phyloP scores from a whole-genome alignment of 768 basidiomycete genomes.

The Hygrocybe punicea region DNA sequence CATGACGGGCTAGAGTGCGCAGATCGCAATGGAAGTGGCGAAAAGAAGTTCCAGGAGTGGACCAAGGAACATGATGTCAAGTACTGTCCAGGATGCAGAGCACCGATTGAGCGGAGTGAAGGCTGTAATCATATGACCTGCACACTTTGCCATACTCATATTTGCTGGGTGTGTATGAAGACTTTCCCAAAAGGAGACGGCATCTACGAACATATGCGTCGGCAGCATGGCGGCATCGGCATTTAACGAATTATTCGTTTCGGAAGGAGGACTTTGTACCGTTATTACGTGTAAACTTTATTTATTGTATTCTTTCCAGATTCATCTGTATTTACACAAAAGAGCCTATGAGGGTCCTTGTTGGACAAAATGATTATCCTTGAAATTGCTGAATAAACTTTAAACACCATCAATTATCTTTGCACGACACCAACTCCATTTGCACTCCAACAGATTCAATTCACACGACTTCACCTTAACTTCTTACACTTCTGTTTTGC shows the following conservation, averaged over 20 bases:
- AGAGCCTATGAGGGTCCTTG: no score
- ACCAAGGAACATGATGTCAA: conserved; percentile 61
- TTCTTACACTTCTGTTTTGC: no score
- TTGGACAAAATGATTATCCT: no score
- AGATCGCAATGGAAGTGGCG: conserved; percentile 49
- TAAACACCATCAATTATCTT: no score
- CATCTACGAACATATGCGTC: conserved; percentile 78
- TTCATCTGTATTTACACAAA: no score
- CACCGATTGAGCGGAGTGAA: conserved; percentile 65
- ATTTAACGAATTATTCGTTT: conserved; percentile 20
- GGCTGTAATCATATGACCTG: conserved; percentile 88
- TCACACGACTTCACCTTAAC: no score
- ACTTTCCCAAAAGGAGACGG: conserved; percentile 66
- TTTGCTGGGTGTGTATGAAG: conserved; percentile 75
- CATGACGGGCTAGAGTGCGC: conserved; percentile 70
- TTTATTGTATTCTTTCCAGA: background rate
- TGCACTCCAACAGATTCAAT: no score
- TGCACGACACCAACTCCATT: no score
- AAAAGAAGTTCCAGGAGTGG: conserved; percentile 64
- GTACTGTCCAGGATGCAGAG: conserved; percentile 68
- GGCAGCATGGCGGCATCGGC: conserved; percentile 63
- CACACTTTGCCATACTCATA: conserved; percentile 67
- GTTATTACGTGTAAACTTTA: background rate
- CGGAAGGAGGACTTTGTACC: no score
- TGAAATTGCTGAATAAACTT: no score